Evolutionary conservation across 2,329 filamentous ascomycete genomes (phyloP), one percentile per base, ranked within the genome.

Genomic region (Neofusicoccum kwambonambiense): DNA sequence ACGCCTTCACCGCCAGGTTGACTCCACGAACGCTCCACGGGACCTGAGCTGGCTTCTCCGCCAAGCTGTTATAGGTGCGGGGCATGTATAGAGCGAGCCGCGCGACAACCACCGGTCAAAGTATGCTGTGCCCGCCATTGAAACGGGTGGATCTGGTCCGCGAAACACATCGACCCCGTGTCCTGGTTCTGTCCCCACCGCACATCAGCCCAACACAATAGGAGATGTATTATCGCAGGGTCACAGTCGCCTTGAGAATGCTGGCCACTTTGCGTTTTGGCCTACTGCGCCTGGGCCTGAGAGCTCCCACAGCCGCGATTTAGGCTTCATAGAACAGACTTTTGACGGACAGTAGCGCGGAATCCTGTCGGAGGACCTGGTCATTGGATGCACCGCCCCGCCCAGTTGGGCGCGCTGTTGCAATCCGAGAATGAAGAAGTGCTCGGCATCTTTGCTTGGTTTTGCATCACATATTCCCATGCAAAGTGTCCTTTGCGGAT

Each of bases 1-100:
- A 57, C 19, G 22, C 22, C 31, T 27, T 47, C 41, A 47, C 56
- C 56, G 56, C 56, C 34, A 60, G 56, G 56, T 60, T 60, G 56
- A 60, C 56, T 60, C 42, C n/a, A 47, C 56, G 19, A 8, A 12
- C 27, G n/a, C 19, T 22, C n/a, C 45, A 49, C 13, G 9, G 45
- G 19, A 27, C 8, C 19, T 9, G 17, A 22, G 47, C 47, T 8
- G 50, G 3, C 9, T 11, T 52, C 31, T 15, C 34, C 47, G 47
- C 8, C 7, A 5, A 8, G 9, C 15, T 52, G 50, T 39, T 15
- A 34, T 52, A 37, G 34, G 50, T 52, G 34, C 31, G 50, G 50
- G 50, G 31, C 37, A 34, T 35, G 45, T 12, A 51, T 51, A 51
- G 27, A 51, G 19, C 39, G 17, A 11, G 54, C 22, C 54, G 27